Conservation (phyloP, 306 rosid species). For the Quercus alba region DNA sequence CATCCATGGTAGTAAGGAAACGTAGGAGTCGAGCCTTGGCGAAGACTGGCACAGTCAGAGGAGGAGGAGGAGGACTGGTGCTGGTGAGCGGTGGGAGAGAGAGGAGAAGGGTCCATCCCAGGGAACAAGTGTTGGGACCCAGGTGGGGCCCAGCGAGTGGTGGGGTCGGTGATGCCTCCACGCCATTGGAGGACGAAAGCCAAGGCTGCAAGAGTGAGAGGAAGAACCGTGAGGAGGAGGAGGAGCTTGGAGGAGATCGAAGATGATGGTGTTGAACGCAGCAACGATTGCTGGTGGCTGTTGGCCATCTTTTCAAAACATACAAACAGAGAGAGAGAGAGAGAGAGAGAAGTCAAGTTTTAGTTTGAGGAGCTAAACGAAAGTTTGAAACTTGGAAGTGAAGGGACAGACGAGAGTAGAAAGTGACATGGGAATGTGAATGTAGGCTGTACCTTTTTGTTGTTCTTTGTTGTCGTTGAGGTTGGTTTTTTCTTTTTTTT, state of each 20-base stretch:
- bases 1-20: slow-evolving; percentile 74
- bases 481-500: no score
- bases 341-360: background rate
- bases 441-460: no score
- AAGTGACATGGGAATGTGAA: no score
- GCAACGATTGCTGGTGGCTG: slow-evolving; percentile 45
- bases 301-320: background rate
- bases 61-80: slow-evolving; percentile 31
- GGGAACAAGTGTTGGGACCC: slow-evolving; percentile 76
- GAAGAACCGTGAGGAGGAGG: slow-evolving; percentile 81
- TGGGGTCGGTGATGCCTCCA: slow-evolving; percentile 83
- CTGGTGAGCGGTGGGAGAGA: slow-evolving; percentile 50
- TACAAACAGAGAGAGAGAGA: background rate
- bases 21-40: slow-evolving; percentile 63
- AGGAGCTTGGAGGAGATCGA: slow-evolving; percentile 60
- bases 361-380: no score
- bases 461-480: no score
- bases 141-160: slow-evolving; percentile 67
- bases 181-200: slow-evolving; percentile 99
- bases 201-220: slow-evolving; percentile 77
- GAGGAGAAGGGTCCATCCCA: slow-evolving; percentile 84
- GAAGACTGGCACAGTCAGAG: slow-evolving; percentile 66
- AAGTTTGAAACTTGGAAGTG: no score
- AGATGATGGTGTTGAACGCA: slow-evolving; percentile 46
- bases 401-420: no score